phyloP scores from a whole-genome alignment of 2,329 filamentous ascomycete genomes.

The Emericellopsis cladophorae region DNA sequence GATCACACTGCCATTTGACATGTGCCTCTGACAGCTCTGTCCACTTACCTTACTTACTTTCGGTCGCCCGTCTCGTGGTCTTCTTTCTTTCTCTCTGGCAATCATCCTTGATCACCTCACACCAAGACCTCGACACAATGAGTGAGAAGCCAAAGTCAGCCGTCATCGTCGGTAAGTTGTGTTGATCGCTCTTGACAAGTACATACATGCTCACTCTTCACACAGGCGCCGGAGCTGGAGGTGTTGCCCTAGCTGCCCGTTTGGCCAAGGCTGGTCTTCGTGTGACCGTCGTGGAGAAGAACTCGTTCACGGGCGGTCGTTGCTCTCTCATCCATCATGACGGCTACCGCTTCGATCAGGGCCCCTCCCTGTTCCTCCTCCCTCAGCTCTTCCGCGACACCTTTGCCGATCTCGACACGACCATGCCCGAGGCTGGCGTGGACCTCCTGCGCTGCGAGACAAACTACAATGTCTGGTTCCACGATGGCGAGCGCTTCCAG shows the following conservation, averaged over 20 bases:
- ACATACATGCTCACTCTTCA: not conserved
- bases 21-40: too few species aligned
- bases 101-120: not conserved
- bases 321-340: constrained; percentile 52
- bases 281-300: constrained; percentile 72
- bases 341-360: constrained; percentile 63
- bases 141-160: constrained; percentile 12
- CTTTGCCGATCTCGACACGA: constrained; percentile 56
- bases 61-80: not conserved
- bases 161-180: constrained; percentile 14
- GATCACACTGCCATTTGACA: not conserved
- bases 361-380: constrained; percentile 60
- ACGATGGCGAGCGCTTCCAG: constrained; percentile 50
- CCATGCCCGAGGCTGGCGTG: constrained; percentile 52
- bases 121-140: not conserved
- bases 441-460: constrained; percentile 59
- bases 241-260: constrained; percentile 58
- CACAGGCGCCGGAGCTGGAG: constrained; percentile 56
- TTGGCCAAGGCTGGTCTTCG: constrained; percentile 56
- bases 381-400: constrained; percentile 58
- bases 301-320: constrained; percentile 57
- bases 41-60: too few species aligned
- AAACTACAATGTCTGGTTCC: constrained; percentile 66
- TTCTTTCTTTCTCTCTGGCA: not conserved
- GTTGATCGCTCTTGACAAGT: not conserved